Conservation (phyloP, 306 rosid species). For the Calophaca sinica region DNA sequence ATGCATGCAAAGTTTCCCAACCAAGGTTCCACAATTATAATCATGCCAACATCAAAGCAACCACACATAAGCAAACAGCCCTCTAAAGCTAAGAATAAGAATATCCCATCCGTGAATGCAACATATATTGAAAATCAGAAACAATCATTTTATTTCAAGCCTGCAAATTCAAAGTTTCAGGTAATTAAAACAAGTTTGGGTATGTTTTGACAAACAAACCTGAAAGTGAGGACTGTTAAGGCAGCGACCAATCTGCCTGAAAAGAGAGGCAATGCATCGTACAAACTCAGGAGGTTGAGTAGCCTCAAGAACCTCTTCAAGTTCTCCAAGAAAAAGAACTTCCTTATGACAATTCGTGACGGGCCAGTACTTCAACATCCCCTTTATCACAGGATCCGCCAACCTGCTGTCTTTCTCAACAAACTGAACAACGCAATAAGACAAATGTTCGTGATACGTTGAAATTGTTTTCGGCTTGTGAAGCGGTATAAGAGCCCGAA, state of each 20-base stretch:
- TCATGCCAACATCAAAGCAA: conserved; percentile 40
- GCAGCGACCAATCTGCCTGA: conserved; percentile 72
- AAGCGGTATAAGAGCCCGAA: conserved; percentile 70
- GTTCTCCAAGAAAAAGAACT: conserved; percentile 72
- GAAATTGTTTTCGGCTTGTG: conserved; percentile 65
- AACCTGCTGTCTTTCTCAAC: conserved; percentile 73
- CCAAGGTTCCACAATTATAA: conserved; percentile 11
- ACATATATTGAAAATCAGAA: not conserved
- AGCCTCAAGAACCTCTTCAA: conserved; percentile 69
- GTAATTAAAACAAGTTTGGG: not conserved
- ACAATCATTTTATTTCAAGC: not conserved
- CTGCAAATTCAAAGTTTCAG: not conserved
- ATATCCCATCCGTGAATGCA: conserved; percentile 9
- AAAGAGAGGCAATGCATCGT: conserved; percentile 59
- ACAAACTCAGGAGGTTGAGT: conserved; percentile 60
- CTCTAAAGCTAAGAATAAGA: conserved; percentile 41
- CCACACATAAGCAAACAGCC: conserved; percentile 27
- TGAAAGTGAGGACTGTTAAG: conserved; percentile 80
- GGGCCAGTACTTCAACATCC: conserved; percentile 80
- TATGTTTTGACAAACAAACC: conserved; percentile 46
- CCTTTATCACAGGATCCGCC: conserved; percentile 71
- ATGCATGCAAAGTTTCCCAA: not conserved
- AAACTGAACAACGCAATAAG: conserved; percentile 71
- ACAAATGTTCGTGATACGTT: conserved; percentile 62
- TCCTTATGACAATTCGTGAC: conserved; percentile 77